Percentiles rank a stretch among this genome's conserved stretches.
These are phyloP conservation scores for Stephania cephalantha DNA, from an alignment of 164 flowering plant species.

Conservation along the genomic window DNA sequence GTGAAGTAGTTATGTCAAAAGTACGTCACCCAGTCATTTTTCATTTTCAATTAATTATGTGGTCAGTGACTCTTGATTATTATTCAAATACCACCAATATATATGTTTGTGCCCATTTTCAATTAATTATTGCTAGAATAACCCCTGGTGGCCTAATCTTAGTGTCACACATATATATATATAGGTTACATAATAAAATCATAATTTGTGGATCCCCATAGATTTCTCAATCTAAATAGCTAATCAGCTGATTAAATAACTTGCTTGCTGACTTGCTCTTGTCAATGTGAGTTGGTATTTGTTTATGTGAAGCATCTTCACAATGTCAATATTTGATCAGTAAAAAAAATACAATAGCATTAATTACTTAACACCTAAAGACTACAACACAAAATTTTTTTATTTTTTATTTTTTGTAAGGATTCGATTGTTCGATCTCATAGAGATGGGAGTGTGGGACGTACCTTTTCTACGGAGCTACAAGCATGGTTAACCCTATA, in stretches of 20 bases:
- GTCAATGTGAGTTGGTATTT: neutral
- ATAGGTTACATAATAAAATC: neutral
- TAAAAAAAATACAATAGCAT: neutral
- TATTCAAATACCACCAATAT: neutral
- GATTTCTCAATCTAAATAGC: neutral
- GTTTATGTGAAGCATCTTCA: neutral
- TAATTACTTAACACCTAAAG: neutral
- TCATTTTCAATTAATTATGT: neutral
- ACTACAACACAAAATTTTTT: too few species aligned
- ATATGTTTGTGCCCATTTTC: neutral
- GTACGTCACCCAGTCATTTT: too few species aligned
- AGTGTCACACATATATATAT: neutral
- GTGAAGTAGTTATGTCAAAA: too few species aligned
- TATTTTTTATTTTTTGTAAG: too few species aligned
- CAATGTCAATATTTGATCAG: neutral
- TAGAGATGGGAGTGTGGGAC: too few species aligned
- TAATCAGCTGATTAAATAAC: neutral
- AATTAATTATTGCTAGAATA: neutral
- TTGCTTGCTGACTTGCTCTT: neutral
- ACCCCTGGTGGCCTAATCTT: neutral
- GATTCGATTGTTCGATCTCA: too few species aligned
- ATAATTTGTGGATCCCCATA: neutral
- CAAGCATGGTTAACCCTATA: too few species aligned
- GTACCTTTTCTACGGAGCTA: too few species aligned
- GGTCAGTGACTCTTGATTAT: neutral